A percentile compares a stretch with the other conserved stretches of the same genome.
These are phyloP conservation scores for Phenoliferia sp. DNA, from an alignment of 1,284 basidiomycete genomes.

Conservation along the genomic window DNA sequence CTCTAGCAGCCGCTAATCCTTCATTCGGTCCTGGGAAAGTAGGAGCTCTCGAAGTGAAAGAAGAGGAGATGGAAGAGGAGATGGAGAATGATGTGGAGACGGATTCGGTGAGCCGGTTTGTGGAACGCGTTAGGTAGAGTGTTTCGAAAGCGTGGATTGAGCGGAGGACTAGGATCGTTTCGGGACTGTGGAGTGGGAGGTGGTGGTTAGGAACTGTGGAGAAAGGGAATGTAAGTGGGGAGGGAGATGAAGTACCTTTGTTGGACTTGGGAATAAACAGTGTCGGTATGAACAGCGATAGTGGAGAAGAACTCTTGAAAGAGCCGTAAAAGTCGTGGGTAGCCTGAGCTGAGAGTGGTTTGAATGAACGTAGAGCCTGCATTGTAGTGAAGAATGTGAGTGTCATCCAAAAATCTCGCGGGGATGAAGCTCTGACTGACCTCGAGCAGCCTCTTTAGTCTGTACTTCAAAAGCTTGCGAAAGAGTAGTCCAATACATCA, in stretches of 20 bases:
- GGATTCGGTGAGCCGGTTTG: conserved; percentile 70
- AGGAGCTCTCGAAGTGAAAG: conserved; percentile 9
- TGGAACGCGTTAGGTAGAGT: conserved; percentile 76
- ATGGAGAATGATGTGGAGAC: conserved; percentile 61
- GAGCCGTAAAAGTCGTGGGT: conserved; percentile 76
- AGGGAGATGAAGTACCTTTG: conserved; percentile 60
- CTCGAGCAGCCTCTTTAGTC: conserved; percentile 66
- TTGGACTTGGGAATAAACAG: conserved; percentile 70
- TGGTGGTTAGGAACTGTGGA: not conserved
- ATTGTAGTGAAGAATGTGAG: not conserved
- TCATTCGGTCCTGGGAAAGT: conserved; percentile 58
- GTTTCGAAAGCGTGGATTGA: conserved; percentile 76
- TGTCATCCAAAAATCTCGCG: not conserved
- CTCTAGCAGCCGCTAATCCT: conserved; percentile 67
- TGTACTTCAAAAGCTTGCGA: conserved; percentile 73
- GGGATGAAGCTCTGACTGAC: conserved; percentile 45
- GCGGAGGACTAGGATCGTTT: conserved; percentile 79
- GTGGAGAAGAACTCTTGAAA: conserved; percentile 95
- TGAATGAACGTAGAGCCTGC: conserved; percentile 78
- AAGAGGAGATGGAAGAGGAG: conserved; percentile 48
- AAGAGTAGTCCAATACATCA: conserved; percentile 83
- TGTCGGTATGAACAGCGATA: conserved; percentile 89
- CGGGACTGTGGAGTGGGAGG: conserved; percentile 55
- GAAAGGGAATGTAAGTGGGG: not conserved
- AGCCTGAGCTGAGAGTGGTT: conserved; percentile 75